Percentiles rank a stretch among this genome's conserved stretches.
These are phyloP conservation scores for Trichoderma parareesei DNA, from an alignment of 495 filamentous ascomycete species.

Conservation along the genomic window DNA sequence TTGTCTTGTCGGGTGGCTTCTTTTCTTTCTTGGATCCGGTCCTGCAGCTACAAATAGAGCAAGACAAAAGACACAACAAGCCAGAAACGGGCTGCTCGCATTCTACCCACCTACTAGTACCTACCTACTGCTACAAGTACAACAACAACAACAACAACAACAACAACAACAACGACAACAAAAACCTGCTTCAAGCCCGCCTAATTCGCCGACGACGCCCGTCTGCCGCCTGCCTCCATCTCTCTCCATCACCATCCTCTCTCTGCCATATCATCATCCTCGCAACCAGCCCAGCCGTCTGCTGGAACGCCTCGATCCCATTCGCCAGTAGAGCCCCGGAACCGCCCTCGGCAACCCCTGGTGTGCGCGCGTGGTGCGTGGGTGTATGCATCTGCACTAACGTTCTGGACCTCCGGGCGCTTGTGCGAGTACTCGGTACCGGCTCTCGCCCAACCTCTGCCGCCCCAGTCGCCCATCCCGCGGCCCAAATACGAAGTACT, in stretches of 20 bases:
- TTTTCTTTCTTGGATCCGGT: no score
- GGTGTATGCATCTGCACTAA: conserved; percentile 5
- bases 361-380: conserved; percentile 7
- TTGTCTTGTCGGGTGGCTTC: no score
- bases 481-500: background rate
- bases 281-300: background rate
- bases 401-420: conserved; percentile 9
- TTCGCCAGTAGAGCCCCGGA: conserved; percentile 1
- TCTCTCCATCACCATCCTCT: background rate
- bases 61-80: no score
- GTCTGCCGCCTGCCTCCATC: background rate
- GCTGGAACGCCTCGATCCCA: conserved; percentile 5
- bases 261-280: background rate
- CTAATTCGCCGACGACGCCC: background rate
- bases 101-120: background rate
- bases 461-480: background rate
- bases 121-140: background rate
- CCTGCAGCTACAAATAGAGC: no score
- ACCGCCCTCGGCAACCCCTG: conserved; percentile 10
- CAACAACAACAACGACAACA: background rate
- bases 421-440: conserved; percentile 3
- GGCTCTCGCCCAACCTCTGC: background rate
- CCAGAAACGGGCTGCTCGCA: background rate
- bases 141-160: background rate
- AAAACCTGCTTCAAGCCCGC: background rate